These are phyloP conservation scores for Lumnitzera littorea DNA, from an alignment of 345 rosid genomes.

Conservation along the genomic window DNA sequence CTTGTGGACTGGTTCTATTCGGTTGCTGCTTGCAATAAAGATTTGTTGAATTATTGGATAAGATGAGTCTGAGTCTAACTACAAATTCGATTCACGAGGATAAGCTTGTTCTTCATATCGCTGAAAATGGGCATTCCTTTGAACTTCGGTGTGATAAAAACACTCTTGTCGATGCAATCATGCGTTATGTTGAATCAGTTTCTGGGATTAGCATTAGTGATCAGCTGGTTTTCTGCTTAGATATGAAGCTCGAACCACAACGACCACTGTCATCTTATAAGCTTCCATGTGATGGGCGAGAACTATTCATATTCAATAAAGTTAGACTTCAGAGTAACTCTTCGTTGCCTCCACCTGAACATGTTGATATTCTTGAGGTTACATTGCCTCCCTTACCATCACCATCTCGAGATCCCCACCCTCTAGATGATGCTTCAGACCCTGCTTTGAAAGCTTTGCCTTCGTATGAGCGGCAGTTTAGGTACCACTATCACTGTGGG, in stretches of 20 bases:
- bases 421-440: slow-evolving; percentile 77
- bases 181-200: slow-evolving; percentile 51
- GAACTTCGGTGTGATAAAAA: slow-evolving; percentile 57
- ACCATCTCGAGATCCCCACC: slow-evolving; percentile 52
- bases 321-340: slow-evolving; percentile 58
- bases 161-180: slow-evolving; percentile 64
- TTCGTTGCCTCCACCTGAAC: slow-evolving; percentile 56
- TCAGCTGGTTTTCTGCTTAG: slow-evolving; percentile 79
- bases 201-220: slow-evolving; percentile 56
- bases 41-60: background rate
- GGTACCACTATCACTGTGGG: slow-evolving; percentile 68
- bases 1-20: no score
- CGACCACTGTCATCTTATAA: slow-evolving; percentile 62
- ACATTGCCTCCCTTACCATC: slow-evolving; percentile 47
- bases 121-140: slow-evolving; percentile 86
- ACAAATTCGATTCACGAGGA: slow-evolving; percentile 41
- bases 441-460: slow-evolving; percentile 96
- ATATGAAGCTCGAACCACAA: slow-evolving; percentile 79
- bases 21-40: no score
- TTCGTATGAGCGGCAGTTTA: slow-evolving; percentile 79
- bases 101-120: slow-evolving; percentile 75
- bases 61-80: slow-evolving; percentile 67
- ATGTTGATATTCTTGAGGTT: slow-evolving; percentile 44
- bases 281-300: slow-evolving; percentile 63
- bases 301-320: slow-evolving; percentile 76